Base-by-base conservation (phyloP, 1,284 basidiomycete species). In the Papiliotrema fonsecae region DNA sequence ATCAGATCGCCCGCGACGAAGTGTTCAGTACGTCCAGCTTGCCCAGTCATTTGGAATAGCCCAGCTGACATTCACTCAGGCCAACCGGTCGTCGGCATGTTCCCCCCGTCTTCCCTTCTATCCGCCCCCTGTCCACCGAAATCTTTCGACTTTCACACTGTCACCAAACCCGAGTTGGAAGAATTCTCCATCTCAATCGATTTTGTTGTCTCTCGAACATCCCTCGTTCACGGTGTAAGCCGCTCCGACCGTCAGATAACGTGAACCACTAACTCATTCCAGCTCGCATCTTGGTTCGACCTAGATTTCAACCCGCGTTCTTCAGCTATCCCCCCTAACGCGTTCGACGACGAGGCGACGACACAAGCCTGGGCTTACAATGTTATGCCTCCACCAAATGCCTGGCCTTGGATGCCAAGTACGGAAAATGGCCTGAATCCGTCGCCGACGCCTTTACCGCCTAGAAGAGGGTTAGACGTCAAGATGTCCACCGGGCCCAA, bases 41-140 rank as follows among this genome's bases (percentile, higher is more conserved):
- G 11, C 9, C 36, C 36, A 14, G 10, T 37, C 36, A 14, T 21
- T 7, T 18, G n/a, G 3, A 46, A 22, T 5, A 31, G 19, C 26
- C 27, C n/a, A 32, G 36, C 38, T 32, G 39, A 38, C 24, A 18
- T 19, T 24, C 27, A 6, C n/a, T n/a, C 43, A 69, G 64, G 66
- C 11, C 74, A 75, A 54, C 73, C 72, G 0, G 66, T 75, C 13
- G 70, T 75, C 34, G 74, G 74, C 31, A 72, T 74, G 58, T 74
- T 75, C 52, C 67, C 70, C 2, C 73, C 74, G 3, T 58, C 57
- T 0, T 65, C 67, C 2, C 63, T 75, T 18, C 57, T 73, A 2
- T 56, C 66, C 13, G 52, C 53, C 19, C 56, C 65, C 13, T 64
- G 64, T 47, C 45, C 61, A 18, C 69, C 71, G 2, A 67, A 65